phyloP scores from a whole-genome alignment of 768 basidiomycete genomes.

The Mycena rosella region DNA sequence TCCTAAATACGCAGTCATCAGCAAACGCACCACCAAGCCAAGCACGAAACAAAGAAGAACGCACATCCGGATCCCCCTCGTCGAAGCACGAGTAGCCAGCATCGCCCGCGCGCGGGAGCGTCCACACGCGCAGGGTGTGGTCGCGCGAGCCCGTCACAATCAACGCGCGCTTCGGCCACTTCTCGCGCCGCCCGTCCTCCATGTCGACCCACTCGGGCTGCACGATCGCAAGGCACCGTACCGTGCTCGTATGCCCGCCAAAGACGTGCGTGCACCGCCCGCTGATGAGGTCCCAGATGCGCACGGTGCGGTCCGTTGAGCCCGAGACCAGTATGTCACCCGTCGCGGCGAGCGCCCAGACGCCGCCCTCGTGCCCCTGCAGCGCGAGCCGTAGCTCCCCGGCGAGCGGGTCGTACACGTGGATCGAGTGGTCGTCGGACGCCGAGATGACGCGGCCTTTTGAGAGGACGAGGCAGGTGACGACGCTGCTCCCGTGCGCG shows the following conservation, averaged over 20 bases:
- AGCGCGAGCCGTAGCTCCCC: slow-evolving; percentile 82
- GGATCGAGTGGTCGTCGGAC: slow-evolving; percentile 97
- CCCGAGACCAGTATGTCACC: slow-evolving; percentile 92
- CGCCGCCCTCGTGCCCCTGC: slow-evolving; percentile 94
- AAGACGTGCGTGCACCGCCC: slow-evolving; percentile 93
- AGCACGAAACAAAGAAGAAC: slow-evolving; percentile 1
- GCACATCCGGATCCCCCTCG: slow-evolving; percentile 33
- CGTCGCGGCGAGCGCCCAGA: slow-evolving; percentile 95
- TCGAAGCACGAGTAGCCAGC: slow-evolving; percentile 37
- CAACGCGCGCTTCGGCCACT: slow-evolving; percentile 54
- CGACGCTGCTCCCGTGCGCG: slow-evolving; percentile 90
- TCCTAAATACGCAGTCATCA: slow-evolving; percentile 63
- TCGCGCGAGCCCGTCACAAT: slow-evolving; percentile 66
- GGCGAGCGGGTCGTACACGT: slow-evolving; percentile 90
- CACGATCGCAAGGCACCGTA: slow-evolving; percentile 95
- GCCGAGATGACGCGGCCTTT: slow-evolving; percentile 96
- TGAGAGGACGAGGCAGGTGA: slow-evolving; percentile 97
- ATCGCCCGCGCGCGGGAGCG: slow-evolving; percentile 34
- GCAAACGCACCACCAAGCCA: no score
- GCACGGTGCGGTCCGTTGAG: slow-evolving; percentile 92
- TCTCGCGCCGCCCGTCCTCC: slow-evolving; percentile 68
- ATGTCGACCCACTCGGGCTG: slow-evolving; percentile 91
- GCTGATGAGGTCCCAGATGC: slow-evolving; percentile 88
- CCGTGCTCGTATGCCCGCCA: slow-evolving; percentile 96
- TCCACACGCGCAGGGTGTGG: slow-evolving; percentile 55